These are phyloP conservation scores for Penicillium concentricum DNA, from an alignment of 2,329 filamentous ascomycete species.

Conservation along the genomic window DNA sequence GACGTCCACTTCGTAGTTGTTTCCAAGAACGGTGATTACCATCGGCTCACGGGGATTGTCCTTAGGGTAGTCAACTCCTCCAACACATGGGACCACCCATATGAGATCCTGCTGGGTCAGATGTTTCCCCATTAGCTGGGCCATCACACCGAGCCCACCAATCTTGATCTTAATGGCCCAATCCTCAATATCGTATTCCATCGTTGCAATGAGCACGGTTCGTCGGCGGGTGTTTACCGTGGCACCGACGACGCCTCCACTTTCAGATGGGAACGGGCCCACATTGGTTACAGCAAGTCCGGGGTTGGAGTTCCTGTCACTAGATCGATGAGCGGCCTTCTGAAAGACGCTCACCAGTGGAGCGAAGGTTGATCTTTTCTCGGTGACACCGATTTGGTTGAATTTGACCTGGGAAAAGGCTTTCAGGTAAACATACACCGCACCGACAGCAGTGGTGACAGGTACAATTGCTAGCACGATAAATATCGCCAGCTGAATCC, in stretches of 20 bases:
- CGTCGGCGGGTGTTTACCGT: constrained; percentile 38
- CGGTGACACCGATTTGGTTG: constrained; percentile 56
- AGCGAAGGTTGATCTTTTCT: constrained; percentile 48
- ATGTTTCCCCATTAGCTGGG: constrained; percentile 66
- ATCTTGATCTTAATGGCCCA: constrained; percentile 72
- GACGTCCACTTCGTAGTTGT: constrained; percentile 60
- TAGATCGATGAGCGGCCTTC: constrained; percentile 4
- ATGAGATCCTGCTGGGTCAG: constrained; percentile 64
- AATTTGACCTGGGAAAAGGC: constrained; percentile 65
- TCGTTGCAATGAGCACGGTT: constrained; percentile 66
- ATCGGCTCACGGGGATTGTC: constrained; percentile 61
- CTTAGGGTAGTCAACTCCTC: constrained; percentile 63
- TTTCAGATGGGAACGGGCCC: constrained; percentile 31
- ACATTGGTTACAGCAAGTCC: constrained; percentile 15
- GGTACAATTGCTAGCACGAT: constrained; percentile 56
- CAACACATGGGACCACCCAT: constrained; percentile 63
- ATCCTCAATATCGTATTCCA: constrained; percentile 71
- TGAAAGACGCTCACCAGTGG: constrained; percentile 24
- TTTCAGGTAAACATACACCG: constrained; percentile 58
- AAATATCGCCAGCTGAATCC: constrained; percentile 54
- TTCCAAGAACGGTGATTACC: constrained; percentile 60
- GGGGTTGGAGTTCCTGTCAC: neutral
- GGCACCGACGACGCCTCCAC: constrained; percentile 27
- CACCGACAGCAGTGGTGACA: constrained; percentile 48
- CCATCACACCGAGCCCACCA: constrained; percentile 69